Evolutionary conservation across 257 asterid species (phyloP).

Genomic region (Ophiorrhiza pumila): DNA sequence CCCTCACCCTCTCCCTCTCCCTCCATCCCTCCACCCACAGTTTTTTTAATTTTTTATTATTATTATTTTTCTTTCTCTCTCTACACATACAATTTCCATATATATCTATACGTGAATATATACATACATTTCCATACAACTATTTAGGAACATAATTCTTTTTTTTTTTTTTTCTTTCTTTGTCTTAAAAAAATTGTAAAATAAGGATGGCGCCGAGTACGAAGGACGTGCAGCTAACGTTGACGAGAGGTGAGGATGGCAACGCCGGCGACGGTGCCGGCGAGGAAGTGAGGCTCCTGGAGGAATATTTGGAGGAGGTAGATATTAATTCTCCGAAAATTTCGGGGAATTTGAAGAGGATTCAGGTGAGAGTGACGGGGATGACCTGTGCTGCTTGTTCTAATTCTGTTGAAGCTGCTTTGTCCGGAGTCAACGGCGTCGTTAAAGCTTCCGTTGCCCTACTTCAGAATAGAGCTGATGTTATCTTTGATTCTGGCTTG

Average conservation of each 20-base stretch:
- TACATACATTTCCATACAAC: not conserved
- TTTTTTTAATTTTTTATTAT: constrained; percentile 19
- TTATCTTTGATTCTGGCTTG: constrained; percentile 60
- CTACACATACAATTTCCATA: not conserved
- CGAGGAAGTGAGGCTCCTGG: constrained; percentile 69
- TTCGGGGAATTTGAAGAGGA: constrained; percentile 44
- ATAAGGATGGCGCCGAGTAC: constrained; percentile 50
- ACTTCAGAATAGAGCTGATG: constrained; percentile 91
- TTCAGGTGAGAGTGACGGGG: constrained; percentile 82
- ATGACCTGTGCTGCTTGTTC: constrained; percentile 99
- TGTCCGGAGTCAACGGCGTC: constrained; percentile 63
- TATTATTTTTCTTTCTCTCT: constrained; percentile 1
- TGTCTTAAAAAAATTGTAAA: not conserved
- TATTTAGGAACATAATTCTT: not conserved
- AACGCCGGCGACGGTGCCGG: constrained; percentile 24
- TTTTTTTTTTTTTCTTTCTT: not conserved
- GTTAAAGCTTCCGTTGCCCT: constrained; percentile 84
- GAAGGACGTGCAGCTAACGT: constrained; percentile 68
- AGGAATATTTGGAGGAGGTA: constrained; percentile 47
- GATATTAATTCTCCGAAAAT: constrained; percentile 15
- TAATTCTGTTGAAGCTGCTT: constrained; percentile 86
- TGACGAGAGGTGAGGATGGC: constrained; percentile 23
- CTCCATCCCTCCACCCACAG: constrained; percentile 33
- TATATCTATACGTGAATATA: not conserved
- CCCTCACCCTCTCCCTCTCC: constrained; percentile 12